Percentiles rank a stretch among this genome's conserved stretches.
Conservation (phyloP, 257 asterid species). For the Solanum corneliomulleri region DNA sequence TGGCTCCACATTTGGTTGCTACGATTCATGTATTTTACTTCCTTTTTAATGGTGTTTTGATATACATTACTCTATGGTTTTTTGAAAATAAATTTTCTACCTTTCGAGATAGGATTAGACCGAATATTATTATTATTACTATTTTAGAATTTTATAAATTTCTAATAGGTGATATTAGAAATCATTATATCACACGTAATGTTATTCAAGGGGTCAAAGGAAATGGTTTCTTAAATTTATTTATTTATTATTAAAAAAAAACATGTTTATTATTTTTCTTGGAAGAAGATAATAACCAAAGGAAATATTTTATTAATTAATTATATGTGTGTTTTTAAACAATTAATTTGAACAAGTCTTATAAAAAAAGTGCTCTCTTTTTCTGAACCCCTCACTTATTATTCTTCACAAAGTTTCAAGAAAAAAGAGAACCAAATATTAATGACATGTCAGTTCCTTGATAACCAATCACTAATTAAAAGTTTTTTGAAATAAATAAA, state of each 20-base stretch:
- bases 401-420: neutral
- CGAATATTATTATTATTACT: neutral
- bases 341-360: neutral
- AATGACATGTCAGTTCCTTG: neutral
- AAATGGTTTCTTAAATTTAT: neutral
- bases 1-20: neutral
- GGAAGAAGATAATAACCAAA: neutral
- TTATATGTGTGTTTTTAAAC: neutral
- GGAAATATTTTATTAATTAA: neutral
- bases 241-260: no score
- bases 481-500: neutral
- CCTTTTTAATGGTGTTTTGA: neutral
- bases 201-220: neutral
- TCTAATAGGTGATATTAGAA: neutral
- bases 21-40: neutral
- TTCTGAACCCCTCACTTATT: constrained; percentile 4
- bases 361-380: neutral
- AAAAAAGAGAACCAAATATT: neutral
- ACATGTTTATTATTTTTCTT: neutral
- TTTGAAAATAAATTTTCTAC: no score
- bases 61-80: no score
- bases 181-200: neutral
- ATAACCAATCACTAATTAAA: neutral
- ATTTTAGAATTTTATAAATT: neutral
- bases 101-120: neutral